Percentiles rank a stretch among this genome's conserved stretches.
Evolutionary conservation across 805 yeast genomes (phyloP).

Genomic region (Saccharomycopsis javanensis): DNA sequence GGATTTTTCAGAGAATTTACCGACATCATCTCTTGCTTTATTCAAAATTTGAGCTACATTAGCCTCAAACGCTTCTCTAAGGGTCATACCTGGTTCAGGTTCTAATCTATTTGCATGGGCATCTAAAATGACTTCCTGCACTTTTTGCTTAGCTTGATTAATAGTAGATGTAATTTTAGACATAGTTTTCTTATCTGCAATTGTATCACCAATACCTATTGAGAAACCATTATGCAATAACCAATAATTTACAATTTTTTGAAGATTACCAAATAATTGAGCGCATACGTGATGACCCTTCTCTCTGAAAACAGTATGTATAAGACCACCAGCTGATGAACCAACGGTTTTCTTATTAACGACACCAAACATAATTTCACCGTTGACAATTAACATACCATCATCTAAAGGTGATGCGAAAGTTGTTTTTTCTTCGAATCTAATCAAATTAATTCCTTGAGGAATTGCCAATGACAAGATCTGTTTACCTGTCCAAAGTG

Average conservation of each 20-base stretch:
- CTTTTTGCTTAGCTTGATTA: conserved; percentile 86
- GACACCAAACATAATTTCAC: conserved; percentile 95
- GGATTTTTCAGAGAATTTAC: conserved; percentile 95
- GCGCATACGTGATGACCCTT: conserved; percentile 91
- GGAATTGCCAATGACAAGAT: conserved; percentile 88
- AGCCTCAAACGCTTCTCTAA: conserved; percentile 96
- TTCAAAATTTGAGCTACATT: conserved; percentile 90
- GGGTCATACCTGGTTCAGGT: conserved; percentile 99
- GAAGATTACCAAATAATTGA: conserved; percentile 80
- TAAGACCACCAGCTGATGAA: conserved; percentile 95
- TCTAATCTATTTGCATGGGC: conserved; percentile 84
- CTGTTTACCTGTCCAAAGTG: conserved; percentile 97
- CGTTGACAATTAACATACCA: conserved; percentile 93
- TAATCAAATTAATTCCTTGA: conserved; percentile 86
- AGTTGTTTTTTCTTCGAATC: conserved; percentile 86
- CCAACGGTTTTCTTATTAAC: conserved; percentile 98
- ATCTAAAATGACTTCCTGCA: conserved; percentile 83
- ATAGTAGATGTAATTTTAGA: conserved; percentile 86
- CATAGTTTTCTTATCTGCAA: conserved; percentile 97
- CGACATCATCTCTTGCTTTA: conserved; percentile 98
- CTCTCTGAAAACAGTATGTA: conserved; percentile 95
- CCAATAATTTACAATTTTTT: conserved; percentile 95
- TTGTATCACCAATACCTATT: conserved; percentile 99
- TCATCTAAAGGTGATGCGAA: conserved; percentile 79
- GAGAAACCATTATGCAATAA: conserved; percentile 93